Evolutionary conservation across 169 alveolate genomes (phyloP).

Genomic region (Plasmodium coatneyi): DNA sequence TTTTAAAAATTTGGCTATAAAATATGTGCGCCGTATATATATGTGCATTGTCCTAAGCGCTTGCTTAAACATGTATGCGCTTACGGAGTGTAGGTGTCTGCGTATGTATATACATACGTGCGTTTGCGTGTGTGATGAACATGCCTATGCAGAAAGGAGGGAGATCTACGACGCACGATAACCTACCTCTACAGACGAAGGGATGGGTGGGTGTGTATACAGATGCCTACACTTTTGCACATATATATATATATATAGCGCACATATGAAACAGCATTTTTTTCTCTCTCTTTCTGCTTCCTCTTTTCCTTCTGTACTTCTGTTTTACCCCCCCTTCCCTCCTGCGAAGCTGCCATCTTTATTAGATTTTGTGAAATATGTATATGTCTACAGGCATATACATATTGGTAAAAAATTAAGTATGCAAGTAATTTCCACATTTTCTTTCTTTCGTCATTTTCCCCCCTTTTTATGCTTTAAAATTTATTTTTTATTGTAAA

Average conservation of each 20-base stretch:
- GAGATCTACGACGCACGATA: background rate
- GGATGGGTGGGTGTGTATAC: background rate
- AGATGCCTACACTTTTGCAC: background rate
- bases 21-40: slow-evolving; percentile 18
- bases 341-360: slow-evolving; percentile 1
- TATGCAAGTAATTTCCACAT: background rate
- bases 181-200: background rate
- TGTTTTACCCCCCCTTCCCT: background rate
- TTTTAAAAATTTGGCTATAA: slow-evolving; percentile 46
- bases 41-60: background rate
- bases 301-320: background rate
- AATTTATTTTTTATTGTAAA: slow-evolving; percentile 44
- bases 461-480: slow-evolving; percentile 7
- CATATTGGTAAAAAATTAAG: background rate
- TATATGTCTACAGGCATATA: background rate
- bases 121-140: slow-evolving; percentile 1
- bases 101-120: background rate
- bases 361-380: slow-evolving; percentile 1
- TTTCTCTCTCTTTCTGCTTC: background rate
- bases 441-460: background rate
- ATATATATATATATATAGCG: background rate
- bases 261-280: background rate
- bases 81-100: background rate
- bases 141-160: background rate
- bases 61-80: background rate